Base-by-base conservation (phyloP, 73 alveolate species). In the Paramecium primaurelia region DNA sequence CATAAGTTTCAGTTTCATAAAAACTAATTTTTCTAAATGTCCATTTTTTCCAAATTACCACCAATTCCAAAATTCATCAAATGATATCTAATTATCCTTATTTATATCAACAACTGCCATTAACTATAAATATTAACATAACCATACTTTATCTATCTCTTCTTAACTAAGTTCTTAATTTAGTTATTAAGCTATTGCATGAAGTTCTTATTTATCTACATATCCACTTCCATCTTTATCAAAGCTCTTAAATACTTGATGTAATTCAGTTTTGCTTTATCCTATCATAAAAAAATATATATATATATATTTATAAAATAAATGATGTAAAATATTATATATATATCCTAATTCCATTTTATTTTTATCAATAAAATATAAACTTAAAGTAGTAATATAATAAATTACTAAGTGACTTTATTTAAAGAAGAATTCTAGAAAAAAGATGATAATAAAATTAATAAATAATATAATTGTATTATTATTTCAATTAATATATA, bases 21-120 rank as follows among this genome's bases (percentile, higher is more conserved):
- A 75, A 16, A 75, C 88, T 36, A 75, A 20, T 75, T 75, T 75
- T 75, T 75, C 88, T 75, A 75, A 37, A 22, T 75, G 38, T 4
- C 60, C 88, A 37, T 75, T 42, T 20, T 75, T 75, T 10, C 58
- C 68, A 38, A 30, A 75, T 37, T 75, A 25, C 88, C 88, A 75
- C 88, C 88, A 75, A 75, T 75, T 38, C 88, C 88, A 75, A 38
- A 75, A 75, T 11, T 75, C 88, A 75, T 75, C 88, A 36, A 75
- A 75, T 16, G 88, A 75, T 36, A 75, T 75, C 20, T 75, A 8
- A 75, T 16, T 16, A 38, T 75, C 88, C n/a, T 75, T 75, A 34
- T 75, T 75, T 30, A 38, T 16, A 36, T 75, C 88, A n/a, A 75
- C 88, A 22, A 42, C 60, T 75, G 34, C 37, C 88, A 75, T 75